Percentiles rank a stretch among this genome's conserved stretches.
These are phyloP conservation scores for Pouteria campechiana DNA, from an alignment of 179 eudicot species.

Conservation along the genomic window DNA sequence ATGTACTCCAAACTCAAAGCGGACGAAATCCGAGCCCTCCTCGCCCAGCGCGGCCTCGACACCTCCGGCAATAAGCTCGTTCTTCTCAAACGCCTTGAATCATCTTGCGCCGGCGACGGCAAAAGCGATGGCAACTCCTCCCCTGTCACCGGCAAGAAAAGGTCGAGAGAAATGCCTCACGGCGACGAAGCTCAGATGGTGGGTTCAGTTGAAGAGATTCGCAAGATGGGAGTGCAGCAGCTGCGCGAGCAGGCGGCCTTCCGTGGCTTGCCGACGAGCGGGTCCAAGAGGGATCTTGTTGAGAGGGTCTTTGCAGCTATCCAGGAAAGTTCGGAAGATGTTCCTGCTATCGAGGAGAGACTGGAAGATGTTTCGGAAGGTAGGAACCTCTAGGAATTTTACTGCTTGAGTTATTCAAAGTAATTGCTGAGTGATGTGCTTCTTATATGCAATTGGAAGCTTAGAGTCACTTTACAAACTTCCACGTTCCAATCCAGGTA, in stretches of 20 bases:
- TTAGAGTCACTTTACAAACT: too few relatives aligned
- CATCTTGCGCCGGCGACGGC: too few relatives aligned
- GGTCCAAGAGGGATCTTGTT: conserved; percentile 47
- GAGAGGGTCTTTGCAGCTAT: conserved; percentile 33
- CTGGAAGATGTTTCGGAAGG: not conserved
- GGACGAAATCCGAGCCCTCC: conserved; percentile 64
- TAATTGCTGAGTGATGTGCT: too few relatives aligned
- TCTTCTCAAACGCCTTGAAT: too few relatives aligned
- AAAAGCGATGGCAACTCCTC: conserved; percentile 29
- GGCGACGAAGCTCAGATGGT: conserved; percentile 20
- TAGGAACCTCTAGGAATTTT: not conserved
- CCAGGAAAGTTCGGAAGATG: conserved; percentile 3
- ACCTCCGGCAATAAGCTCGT: conserved; percentile 63
- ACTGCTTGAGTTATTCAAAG: too few relatives aligned
- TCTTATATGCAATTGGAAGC: too few relatives aligned
- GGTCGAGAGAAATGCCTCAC: conserved; percentile 24
- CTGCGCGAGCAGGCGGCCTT: conserved; percentile 33
- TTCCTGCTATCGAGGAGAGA: not conserved
- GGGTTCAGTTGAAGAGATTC: conserved; percentile 25
- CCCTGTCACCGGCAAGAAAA: conserved; percentile 17
- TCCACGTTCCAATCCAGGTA: not conserved
- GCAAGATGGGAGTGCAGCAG: conserved; percentile 29
- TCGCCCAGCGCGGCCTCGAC: conserved; percentile 58
- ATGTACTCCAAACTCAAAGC: conserved; percentile 54
- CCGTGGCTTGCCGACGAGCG: conserved; percentile 29